These are phyloP conservation scores for Mycosphaerella arachidis DNA, from an alignment of 2,329 filamentous ascomycete species.

Conservation along the genomic window DNA sequence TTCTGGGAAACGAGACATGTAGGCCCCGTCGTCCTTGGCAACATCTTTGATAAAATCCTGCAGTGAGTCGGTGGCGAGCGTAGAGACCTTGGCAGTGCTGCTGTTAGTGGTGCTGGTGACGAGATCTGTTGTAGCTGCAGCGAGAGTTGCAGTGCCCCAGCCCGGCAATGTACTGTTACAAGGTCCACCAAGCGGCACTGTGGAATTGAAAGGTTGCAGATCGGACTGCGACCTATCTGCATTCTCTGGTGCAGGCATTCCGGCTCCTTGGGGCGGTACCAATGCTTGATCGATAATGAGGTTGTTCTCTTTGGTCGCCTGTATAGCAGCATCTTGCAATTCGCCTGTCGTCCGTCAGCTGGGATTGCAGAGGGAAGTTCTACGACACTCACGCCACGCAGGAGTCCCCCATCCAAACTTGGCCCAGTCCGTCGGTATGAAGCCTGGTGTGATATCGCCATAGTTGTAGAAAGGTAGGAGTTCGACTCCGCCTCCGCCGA, in stretches of 20 bases:
- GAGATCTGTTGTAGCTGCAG: constrained; percentile 13
- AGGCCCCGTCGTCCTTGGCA: constrained; percentile 20
- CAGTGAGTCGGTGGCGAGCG: constrained; percentile 22
- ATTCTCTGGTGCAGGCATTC: constrained; percentile 38
- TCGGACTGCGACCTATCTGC: constrained; percentile 36
- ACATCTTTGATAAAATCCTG: constrained; percentile 28
- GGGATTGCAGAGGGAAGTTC: background rate
- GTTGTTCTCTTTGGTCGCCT: constrained; percentile 32
- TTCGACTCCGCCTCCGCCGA: constrained; percentile 39
- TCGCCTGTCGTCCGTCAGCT: background rate
- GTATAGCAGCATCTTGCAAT: constrained; percentile 31
- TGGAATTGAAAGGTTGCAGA: constrained; percentile 29
- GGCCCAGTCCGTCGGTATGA: constrained; percentile 34
- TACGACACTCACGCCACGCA: constrained; percentile 30
- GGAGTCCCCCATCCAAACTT: constrained; percentile 39
- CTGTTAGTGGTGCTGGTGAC: constrained; percentile 6
- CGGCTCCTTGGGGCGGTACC: constrained; percentile 47
- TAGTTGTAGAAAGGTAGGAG: constrained; percentile 30
- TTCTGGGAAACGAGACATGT: constrained; percentile 20
- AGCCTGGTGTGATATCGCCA: constrained; percentile 35
- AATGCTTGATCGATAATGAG: constrained; percentile 43
- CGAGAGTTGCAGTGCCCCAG: constrained; percentile 35
- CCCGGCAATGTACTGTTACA: constrained; percentile 35
- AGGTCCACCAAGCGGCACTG: constrained; percentile 26
- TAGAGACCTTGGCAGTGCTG: constrained; percentile 18